Base-by-base conservation (phyloP, 257 asterid genomes). In the Rehmannia glutinosa region DNA sequence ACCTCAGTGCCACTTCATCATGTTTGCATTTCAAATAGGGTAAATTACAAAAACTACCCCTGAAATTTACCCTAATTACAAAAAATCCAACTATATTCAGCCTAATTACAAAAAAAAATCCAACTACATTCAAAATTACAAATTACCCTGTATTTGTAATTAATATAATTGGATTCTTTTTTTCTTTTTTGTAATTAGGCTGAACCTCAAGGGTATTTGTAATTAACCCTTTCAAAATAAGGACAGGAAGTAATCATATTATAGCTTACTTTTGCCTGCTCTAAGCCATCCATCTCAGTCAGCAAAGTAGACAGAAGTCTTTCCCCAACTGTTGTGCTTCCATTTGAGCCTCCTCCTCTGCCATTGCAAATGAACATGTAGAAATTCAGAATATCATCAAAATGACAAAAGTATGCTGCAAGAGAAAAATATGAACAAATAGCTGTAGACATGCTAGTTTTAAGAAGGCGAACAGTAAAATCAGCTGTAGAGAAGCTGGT, bases 241-340 rank as follows among this genome's bases (percentile, higher is more conserved):
- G n/a, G n/a, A 53, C 1, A 42, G 17, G 13, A 32, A 68, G 15
- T 43, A 16, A 49, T 21, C 41, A 27, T 36, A 28, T 50, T 11
- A 42, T 39, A 57, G 70, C 82, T 78, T 70, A 93, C 99, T 68
- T 88, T 89, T 72, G 92, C 84, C 86, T 93, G 92, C 79, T 90
- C 97, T 73, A 93, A 71, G 64, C 99, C 99, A 74, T 93, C 99
- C 97, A 93, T 93, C 82, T 93, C 99, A 1, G 99, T 93, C 42
- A 93, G 86, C 76, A 93, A 76, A 35, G 99, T 93, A 33, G 99
- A 84, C 51, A 93, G 74, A 65, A 93, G 95, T 64, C 94, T 83
- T 82, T 93, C 99, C 33, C 96, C 96, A 36, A 85, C 96, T n/a
- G 79, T 68, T 17, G 89, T 49, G 81, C 96, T 93, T 57, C 91